Evolutionary conservation across 768 basidiomycete genomes (phyloP).

Genomic region (Cyclocybe cylindracea): DNA sequence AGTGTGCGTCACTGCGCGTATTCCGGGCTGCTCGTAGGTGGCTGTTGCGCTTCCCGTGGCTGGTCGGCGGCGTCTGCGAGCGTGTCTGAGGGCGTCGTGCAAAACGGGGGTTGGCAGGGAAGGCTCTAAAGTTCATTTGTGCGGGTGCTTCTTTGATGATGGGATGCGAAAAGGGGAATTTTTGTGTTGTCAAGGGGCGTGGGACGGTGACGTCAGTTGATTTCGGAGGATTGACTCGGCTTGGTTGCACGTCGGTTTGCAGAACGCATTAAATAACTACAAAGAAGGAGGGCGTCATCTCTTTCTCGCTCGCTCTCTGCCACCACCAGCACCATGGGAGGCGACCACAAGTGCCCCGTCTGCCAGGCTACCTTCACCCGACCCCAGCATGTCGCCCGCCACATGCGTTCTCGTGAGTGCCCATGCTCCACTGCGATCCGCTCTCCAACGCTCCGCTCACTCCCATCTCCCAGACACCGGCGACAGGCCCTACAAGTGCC

Average conservation of each 20-base stretch:
- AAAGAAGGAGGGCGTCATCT: constrained; percentile 12
- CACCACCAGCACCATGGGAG: constrained; percentile 53
- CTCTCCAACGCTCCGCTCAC: constrained; percentile 18
- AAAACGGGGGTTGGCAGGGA: too few relatives aligned
- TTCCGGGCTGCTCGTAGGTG: too few relatives aligned
- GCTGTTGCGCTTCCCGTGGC: too few relatives aligned
- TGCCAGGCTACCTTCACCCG: constrained; percentile 87
- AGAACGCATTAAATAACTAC: constrained; percentile 26
- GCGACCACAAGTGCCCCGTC: constrained; percentile 85
- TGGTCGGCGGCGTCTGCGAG: too few relatives aligned
- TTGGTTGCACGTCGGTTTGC: background rate
- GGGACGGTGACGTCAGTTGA: constrained; percentile 22
- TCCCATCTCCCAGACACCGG: constrained; percentile 65
- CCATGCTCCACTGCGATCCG: constrained; percentile 16
- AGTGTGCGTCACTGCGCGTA: too few relatives aligned
- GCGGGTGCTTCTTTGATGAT: background rate
- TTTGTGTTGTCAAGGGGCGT: constrained; percentile 22
- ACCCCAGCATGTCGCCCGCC: constrained; percentile 86
- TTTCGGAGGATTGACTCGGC: background rate
- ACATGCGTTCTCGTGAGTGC: constrained; percentile 87
- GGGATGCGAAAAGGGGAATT: background rate
- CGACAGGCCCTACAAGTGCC: constrained; percentile 88
- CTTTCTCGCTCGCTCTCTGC: constrained; percentile 14
- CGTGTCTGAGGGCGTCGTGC: too few relatives aligned
- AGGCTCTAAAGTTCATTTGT: background rate